These are phyloP conservation scores for Anethum foeniculum DNA, from an alignment of 140 eudicot genomes.

Conservation along the genomic window DNA sequence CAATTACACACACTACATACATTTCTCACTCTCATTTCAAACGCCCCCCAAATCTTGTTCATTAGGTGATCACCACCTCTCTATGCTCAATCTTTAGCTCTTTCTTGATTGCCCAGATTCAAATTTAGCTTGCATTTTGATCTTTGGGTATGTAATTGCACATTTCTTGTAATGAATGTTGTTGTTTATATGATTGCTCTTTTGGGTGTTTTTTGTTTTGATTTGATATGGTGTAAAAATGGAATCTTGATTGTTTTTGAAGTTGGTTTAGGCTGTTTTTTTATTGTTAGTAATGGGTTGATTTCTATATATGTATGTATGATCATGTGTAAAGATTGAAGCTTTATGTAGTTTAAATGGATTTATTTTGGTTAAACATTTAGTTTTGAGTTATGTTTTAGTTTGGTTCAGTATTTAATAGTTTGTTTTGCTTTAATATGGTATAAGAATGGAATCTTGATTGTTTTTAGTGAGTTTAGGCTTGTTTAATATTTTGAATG, in stretches of 20 bases:
- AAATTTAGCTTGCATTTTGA: background rate
- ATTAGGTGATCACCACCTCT: conserved; percentile 6
- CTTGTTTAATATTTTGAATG: background rate
- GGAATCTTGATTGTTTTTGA: background rate
- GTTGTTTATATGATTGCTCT: background rate
- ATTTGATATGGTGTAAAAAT: background rate
- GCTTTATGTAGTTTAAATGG: background rate
- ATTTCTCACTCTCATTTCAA: background rate
- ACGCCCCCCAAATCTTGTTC: background rate
- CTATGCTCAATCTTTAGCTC: background rate
- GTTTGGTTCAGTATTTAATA: background rate
- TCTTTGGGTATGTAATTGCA: background rate
- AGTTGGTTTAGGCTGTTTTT: no score
- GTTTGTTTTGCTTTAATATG: background rate
- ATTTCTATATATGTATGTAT: background rate
- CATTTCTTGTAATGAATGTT: background rate
- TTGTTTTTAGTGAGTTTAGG: no score
- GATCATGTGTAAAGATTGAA: background rate
- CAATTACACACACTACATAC: background rate
- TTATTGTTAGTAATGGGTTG: background rate
- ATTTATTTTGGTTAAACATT: background rate
- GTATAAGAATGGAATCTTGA: background rate
- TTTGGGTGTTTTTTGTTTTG: background rate
- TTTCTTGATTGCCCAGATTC: background rate
- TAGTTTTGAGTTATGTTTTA: background rate